These are phyloP conservation scores for Acidiella bohemica DNA, from an alignment of 495 filamentous ascomycete genomes.

Conservation along the genomic window DNA sequence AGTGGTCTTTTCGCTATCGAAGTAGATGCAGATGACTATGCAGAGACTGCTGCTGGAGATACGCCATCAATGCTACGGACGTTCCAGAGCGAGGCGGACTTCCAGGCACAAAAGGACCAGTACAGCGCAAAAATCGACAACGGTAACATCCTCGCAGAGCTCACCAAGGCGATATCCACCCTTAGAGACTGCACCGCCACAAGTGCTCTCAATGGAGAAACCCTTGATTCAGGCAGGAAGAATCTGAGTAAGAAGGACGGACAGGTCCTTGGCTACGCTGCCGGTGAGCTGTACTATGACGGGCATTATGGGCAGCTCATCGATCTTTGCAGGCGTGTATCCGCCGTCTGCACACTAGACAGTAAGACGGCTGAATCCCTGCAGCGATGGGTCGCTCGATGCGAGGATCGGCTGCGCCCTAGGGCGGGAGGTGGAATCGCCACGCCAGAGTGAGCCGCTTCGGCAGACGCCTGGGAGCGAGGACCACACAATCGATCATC, in stretches of 20 bases:
- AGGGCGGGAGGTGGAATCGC: not conserved
- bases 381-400: slow-evolving; percentile 7
- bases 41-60: slow-evolving; percentile 10
- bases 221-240: not conserved
- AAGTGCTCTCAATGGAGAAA: not conserved
- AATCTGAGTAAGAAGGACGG: slow-evolving; percentile 15
- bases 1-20: slow-evolving; percentile 11
- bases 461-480: no score
- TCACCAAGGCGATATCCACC: slow-evolving; percentile 9
- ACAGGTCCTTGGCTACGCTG: slow-evolving; percentile 13
- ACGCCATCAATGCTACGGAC: slow-evolving; percentile 6
- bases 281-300: slow-evolving; percentile 18
- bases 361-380: slow-evolving; percentile 5
- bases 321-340: slow-evolving; percentile 7
- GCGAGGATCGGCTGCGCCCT: not conserved
- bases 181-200: not conserved
- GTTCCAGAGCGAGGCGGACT: slow-evolving; percentile 11
- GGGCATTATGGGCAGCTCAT: slow-evolving; percentile 3
- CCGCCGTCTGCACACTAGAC: slow-evolving; percentile 5
- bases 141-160: slow-evolving; percentile 5
- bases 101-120: slow-evolving; percentile 4
- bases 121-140: slow-evolving; percentile 11
- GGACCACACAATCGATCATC: not conserved
- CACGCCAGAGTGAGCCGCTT: no score
- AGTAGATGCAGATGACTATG: slow-evolving; percentile 15